Conservation (phyloP, 2,329 filamentous ascomycete genomes). For the Pseudogymnoascus sp. region DNA sequence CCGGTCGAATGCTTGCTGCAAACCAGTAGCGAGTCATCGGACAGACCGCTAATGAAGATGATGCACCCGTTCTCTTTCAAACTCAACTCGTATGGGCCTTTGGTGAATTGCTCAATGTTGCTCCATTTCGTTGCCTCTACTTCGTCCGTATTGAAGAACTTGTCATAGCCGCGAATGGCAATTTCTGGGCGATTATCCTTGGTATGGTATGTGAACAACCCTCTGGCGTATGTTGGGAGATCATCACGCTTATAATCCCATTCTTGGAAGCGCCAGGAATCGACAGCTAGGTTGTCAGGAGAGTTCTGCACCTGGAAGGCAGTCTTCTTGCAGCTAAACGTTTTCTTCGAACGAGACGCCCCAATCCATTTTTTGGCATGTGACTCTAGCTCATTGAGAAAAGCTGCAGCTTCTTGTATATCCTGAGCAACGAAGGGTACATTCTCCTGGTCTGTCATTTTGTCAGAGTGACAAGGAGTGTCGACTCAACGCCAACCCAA, state of each 20-base stretch:
- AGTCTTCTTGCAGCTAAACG: constrained; percentile 72
- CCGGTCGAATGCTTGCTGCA: constrained; percentile 99
- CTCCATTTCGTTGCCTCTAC: constrained; percentile 75
- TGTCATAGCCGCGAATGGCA: constrained; percentile 86
- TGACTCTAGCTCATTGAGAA: constrained; percentile 48
- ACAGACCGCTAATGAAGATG: constrained; percentile 88
- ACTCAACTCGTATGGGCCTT: constrained; percentile 87
- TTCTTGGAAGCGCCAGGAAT: constrained; percentile 90
- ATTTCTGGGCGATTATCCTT: constrained; percentile 65
- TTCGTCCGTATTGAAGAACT: constrained; percentile 94
- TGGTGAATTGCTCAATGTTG: constrained; percentile 67
- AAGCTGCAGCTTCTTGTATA: constrained; percentile 50
- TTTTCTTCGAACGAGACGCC: constrained; percentile 49
- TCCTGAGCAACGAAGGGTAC: constrained; percentile 65
- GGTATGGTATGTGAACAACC: constrained; percentile 79
- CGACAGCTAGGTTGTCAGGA: constrained; percentile 58
- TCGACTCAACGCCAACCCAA: not conserved
- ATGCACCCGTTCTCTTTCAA: constrained; percentile 99
- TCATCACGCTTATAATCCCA: constrained; percentile 89
- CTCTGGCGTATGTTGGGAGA: constrained; percentile 86
- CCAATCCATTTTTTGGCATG: constrained; percentile 52
- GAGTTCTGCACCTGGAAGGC: constrained; percentile 62
- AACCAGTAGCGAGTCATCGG: constrained; percentile 84
- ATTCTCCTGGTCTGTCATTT: constrained; percentile 45
- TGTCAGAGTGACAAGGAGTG: constrained; percentile 20